These are phyloP conservation scores for Hebeloma cylindrosporum DNA, from an alignment of 768 basidiomycete species.

Conservation along the genomic window DNA sequence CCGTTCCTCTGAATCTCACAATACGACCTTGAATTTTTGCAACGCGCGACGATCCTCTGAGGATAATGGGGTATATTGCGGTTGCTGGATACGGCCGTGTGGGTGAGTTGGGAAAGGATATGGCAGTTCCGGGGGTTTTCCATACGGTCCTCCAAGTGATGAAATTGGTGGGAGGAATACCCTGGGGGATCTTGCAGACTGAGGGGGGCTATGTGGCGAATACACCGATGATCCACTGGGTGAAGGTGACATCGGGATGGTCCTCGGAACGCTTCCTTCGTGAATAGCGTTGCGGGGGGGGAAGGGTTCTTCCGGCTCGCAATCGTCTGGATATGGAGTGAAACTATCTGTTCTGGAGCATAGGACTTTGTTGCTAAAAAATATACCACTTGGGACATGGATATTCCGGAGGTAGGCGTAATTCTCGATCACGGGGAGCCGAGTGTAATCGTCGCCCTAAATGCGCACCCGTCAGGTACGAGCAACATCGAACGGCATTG, in stretches of 20 bases:
- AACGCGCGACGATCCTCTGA: constrained; percentile 61
- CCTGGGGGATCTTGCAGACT: constrained; percentile 9
- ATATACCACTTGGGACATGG: constrained; percentile 69
- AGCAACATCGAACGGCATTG: constrained; percentile 2
- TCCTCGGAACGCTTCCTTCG: constrained; percentile 18
- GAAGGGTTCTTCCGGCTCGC: constrained; percentile 37
- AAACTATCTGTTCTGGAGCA: constrained; percentile 41
- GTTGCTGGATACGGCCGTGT: constrained; percentile 19
- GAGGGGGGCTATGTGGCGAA: constrained; percentile 14
- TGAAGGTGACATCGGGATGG: constrained; percentile 18
- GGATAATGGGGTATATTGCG: constrained; percentile 43
- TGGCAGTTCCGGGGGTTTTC: constrained; percentile 24
- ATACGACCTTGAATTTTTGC: constrained; percentile 52
- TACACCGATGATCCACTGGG: constrained; percentile 14
- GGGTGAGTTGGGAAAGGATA: constrained; percentile 21
- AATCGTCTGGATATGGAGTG: constrained; percentile 47
- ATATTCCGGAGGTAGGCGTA: constrained; percentile 73
- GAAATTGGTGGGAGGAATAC: constrained; percentile 30
- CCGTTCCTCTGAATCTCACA: constrained; percentile 31
- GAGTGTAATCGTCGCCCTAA: constrained; percentile 67
- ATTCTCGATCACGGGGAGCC: constrained; percentile 70
- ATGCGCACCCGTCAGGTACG: constrained; percentile 8
- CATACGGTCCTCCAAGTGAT: constrained; percentile 21
- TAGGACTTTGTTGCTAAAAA: constrained; percentile 64
- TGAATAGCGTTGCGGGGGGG: constrained; percentile 16